phyloP scores from a whole-genome alignment of 148 eudicot species.

The Rhododendron molle region DNA sequence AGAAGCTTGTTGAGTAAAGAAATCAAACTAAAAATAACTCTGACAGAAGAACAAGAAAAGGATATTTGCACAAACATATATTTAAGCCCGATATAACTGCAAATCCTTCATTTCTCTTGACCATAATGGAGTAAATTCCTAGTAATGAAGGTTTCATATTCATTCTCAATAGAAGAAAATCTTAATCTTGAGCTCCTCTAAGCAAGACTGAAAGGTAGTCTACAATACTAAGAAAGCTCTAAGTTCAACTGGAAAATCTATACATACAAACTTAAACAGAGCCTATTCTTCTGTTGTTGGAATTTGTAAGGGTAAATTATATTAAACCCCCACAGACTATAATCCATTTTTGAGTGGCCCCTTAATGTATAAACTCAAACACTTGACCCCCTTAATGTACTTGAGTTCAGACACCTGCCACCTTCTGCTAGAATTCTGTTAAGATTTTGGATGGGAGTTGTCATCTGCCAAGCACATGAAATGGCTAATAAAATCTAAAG shows the following conservation, averaged over 20 bases:
- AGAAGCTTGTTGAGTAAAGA: neutral
- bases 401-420: too few relatives aligned
- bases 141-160: neutral
- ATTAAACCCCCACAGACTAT: too few relatives aligned
- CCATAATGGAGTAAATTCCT: neutral
- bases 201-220: neutral
- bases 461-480: too few relatives aligned
- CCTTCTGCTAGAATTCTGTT: too few relatives aligned
- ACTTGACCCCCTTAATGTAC: too few relatives aligned
- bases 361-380: too few relatives aligned
- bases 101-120: neutral
- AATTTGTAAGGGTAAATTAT: too few relatives aligned
- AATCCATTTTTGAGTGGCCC: too few relatives aligned
- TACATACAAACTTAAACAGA: neutral
- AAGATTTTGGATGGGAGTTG: too few relatives aligned
- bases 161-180: neutral
- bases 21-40: neutral
- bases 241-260: neutral
- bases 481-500: too few relatives aligned
- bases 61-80: neutral
- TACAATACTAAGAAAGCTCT: neutral
- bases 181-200: neutral
- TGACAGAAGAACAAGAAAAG: neutral
- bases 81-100: neutral
- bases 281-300: neutral